A percentile compares a stretch with the other conserved stretches of the same genome.
Evolutionary conservation across 495 filamentous ascomycete genomes (phyloP).

Genomic region (Aspergillus diversus): DNA sequence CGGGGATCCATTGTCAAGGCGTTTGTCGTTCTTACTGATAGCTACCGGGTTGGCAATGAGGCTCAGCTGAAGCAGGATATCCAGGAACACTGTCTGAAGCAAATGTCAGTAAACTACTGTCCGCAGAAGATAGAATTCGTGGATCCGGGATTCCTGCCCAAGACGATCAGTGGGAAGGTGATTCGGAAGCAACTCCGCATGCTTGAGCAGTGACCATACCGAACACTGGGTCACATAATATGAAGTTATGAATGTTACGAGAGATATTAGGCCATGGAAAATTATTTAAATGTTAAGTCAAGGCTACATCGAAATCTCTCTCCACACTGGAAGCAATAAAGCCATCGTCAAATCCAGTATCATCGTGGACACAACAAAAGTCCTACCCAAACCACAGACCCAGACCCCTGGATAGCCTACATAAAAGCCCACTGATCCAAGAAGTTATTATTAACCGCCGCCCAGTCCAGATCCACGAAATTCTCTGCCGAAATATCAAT

Average conservation of each 20-base stretch:
- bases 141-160: background rate
- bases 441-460: background rate
- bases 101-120: background rate
- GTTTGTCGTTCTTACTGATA: background rate
- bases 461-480: constrained; percentile 5
- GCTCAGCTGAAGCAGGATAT: background rate
- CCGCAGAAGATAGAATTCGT: background rate
- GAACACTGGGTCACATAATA: no score
- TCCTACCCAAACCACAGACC: no score
- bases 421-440: constrained; percentile 16
- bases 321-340: no score
- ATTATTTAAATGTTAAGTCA: no score
- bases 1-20: background rate
- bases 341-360: no score
- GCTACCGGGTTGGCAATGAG: no score
- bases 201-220: background rate
- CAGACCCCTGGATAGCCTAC: background rate
- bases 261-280: no score
- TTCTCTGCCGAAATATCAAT: constrained; percentile 17
- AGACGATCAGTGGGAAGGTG: background rate
- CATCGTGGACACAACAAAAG: no score
- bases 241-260: no score
- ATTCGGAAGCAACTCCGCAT: background rate
- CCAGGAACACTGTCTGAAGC: background rate
- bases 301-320: no score